phyloP scores from a whole-genome alignment of 2,329 filamentous ascomycete species.

The Aspergillus oerlinghausenensis region DNA sequence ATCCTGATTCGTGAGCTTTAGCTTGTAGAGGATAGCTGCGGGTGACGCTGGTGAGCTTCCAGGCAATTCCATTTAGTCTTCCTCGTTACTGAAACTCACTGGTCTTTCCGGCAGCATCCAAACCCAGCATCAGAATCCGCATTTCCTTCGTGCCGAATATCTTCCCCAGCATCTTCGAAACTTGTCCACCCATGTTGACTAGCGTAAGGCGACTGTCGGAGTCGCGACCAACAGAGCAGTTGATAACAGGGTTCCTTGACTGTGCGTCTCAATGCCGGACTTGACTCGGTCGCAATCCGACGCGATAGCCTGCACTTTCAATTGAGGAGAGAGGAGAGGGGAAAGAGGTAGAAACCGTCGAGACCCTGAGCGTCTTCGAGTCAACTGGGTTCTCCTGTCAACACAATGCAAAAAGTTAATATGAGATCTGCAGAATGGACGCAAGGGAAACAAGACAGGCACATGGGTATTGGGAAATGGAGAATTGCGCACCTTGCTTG shows the following conservation, averaged over 20 bases:
- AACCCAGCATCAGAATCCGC: conserved; percentile 94
- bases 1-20: conserved; percentile 89
- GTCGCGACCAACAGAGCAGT: conserved; percentile 1
- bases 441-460: conserved; percentile 12
- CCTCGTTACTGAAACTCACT: conserved; percentile 43
- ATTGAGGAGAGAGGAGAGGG: background rate
- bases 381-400: conserved; percentile 7
- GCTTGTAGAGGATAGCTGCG: conserved; percentile 86
- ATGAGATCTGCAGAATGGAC: conserved; percentile 3
- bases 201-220: conserved; percentile 11
- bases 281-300: background rate
- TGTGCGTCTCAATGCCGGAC: background rate
- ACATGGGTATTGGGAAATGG: background rate
- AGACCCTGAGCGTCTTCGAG: background rate
- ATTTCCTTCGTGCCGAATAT: conserved; percentile 99
- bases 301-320: background rate
- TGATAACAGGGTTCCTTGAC: background rate
- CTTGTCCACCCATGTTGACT: conserved; percentile 76
- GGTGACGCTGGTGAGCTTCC: conserved; percentile 5
- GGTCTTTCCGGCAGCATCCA: conserved; percentile 97
- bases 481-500: background rate
- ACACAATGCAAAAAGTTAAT: conserved; percentile 9
- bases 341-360: background rate
- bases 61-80: background rate
- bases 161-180: conserved; percentile 97